Base-by-base conservation (phyloP, 768 basidiomycete genomes). In the Boletus vinaceobasis region DNA sequence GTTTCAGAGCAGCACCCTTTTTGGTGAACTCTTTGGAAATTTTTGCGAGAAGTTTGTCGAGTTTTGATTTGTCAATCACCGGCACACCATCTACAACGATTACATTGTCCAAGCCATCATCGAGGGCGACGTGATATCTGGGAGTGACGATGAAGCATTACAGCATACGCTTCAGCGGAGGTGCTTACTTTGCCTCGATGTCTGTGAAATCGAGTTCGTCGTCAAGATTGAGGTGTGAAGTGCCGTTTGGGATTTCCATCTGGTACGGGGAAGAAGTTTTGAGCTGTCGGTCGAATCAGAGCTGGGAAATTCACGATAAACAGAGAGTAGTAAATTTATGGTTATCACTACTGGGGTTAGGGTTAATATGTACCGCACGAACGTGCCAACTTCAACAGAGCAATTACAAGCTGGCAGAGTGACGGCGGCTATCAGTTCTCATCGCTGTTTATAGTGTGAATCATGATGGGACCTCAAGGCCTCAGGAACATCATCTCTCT, bases 11-110 rank as follows among this genome's bases (percentile, higher is more conserved):
- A 9, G 85, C 80, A 29, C 94, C 93, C 67, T 88, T 91, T 64
- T 84, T 85, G 13, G 79, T 77, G 68, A 98, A 96, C 60, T 91
- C 86, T 69, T 93, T 93, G 52, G 83, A 75, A 32, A 98, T 79
- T 69, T 89, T 91, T 35, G 85, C 73, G 19, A 97, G 66, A 17
- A 99, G 81, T 72, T 81, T 90, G 45, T 92, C 90, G 36, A 86
- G 79, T 73, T 93, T 94, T 49, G 83, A 81, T 63, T 83, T 85
- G 67, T 97, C 93, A 69, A 98, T 91, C 56, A 92, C 70, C 10
- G 95, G 97, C 21, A 95, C 80, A 47, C 93, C 93, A 71, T 98
- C 97, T 55, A 98, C 85, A 49, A 98, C 88, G 50, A 99, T 73
- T 53, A 92, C 84, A 67, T 90, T 91, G 77, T 98, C 97, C 65